A percentile compares a stretch with the other conserved stretches of the same genome.
These are phyloP conservation scores for Glebionis coronaria DNA, from an alignment of 129 eudicot species.

Conservation along the genomic window DNA sequence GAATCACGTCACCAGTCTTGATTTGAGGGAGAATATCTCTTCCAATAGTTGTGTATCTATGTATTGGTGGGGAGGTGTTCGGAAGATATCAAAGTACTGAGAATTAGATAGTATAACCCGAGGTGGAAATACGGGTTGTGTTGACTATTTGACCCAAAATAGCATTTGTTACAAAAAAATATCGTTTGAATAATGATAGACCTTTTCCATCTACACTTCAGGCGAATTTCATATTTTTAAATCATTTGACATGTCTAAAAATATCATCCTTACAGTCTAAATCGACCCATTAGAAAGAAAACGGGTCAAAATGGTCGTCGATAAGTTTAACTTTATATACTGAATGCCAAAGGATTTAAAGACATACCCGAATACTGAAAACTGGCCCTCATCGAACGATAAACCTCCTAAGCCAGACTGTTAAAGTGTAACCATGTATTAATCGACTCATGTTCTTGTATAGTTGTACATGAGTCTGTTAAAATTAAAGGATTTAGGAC, in stretches of 20 bases:
- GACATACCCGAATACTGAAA: constrained; percentile 96
- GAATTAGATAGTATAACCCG: neutral
- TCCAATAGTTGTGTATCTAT: constrained; percentile 73
- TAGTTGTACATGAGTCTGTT: neutral
- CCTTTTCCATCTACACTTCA: neutral
- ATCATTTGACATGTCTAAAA: neutral
- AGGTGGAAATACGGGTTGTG: neutral
- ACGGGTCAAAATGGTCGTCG: neutral
- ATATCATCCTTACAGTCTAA: too few species aligned
- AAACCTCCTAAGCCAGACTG: constrained; percentile 99
- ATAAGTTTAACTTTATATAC: neutral
- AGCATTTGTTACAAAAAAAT: neutral
- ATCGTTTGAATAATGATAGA: neutral
- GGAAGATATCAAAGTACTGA: neutral
- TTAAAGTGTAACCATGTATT: constrained; percentile 23
- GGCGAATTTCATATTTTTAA: neutral
- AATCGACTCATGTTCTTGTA: constrained; percentile 9
- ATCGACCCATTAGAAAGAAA: neutral
- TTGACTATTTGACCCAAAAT: neutral
- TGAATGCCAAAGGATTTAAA: neutral
- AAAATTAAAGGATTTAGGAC: neutral
- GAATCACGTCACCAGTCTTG: constrained; percentile 77
- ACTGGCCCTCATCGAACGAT: constrained; percentile 99
- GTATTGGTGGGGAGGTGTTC: neutral
- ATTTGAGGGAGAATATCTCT: constrained; percentile 84